phyloP scores from a whole-genome alignment of 495 filamentous ascomycete species.

The Aspergillus avenaceus region DNA sequence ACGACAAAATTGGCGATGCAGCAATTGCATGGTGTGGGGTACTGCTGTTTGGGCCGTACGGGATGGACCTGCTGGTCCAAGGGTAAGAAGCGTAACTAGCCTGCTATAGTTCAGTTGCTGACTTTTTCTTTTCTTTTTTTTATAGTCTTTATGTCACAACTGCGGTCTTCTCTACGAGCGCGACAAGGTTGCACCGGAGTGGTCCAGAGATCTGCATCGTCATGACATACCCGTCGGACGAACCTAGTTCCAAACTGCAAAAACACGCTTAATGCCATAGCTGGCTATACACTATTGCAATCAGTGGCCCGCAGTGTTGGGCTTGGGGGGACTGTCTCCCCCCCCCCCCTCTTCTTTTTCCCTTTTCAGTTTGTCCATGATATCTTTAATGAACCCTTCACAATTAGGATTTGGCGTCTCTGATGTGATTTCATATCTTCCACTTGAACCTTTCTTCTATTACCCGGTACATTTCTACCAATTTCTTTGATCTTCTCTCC shows the following conservation, averaged over 20 bases:
- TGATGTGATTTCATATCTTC: slow-evolving; percentile 2
- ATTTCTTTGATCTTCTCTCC: neutral
- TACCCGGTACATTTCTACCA: neutral
- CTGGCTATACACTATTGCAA: too few relatives aligned
- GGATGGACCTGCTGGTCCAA: slow-evolving; percentile 81
- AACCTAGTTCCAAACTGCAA: slow-evolving; percentile 6
- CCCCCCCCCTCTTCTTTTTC: slow-evolving; percentile 7
- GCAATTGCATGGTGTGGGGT: slow-evolving; percentile 86
- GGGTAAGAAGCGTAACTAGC: slow-evolving; percentile 55
- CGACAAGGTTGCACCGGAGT: slow-evolving; percentile 77
- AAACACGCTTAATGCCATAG: neutral
- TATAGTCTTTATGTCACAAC: slow-evolving; percentile 86
- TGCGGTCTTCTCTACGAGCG: slow-evolving; percentile 88
- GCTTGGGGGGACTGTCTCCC: neutral
- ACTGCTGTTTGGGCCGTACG: slow-evolving; percentile 89
- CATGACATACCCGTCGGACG: slow-evolving; percentile 47
- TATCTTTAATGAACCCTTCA: slow-evolving; percentile 23
- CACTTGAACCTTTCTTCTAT: neutral
- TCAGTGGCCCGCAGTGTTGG: neutral
- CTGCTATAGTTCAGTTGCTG: neutral
- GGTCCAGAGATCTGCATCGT: slow-evolving; percentile 73
- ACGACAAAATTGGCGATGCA: slow-evolving; percentile 80
- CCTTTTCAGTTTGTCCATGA: slow-evolving; percentile 18
- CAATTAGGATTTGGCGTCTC: slow-evolving; percentile 15
- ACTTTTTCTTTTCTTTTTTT: slow-evolving; percentile 4